Percentiles rank a stretch among this genome's conserved stretches.
Evolutionary conservation across 495 filamentous ascomycete species (phyloP).

Genomic region (Hypomontagnella monticulosa): DNA sequence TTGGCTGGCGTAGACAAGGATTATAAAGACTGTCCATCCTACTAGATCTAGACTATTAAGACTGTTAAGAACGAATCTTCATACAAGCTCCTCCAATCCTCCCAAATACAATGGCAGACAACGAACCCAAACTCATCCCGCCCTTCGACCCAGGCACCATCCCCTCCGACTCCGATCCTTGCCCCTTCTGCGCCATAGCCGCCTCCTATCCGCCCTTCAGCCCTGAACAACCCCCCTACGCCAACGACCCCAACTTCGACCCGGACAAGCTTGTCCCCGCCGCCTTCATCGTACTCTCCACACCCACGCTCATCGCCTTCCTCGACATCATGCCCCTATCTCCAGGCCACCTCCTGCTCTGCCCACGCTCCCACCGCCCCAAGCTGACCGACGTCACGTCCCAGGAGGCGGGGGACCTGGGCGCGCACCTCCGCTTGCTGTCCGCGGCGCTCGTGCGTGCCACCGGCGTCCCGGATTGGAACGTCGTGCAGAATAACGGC

Average conservation of each 20-base stretch:
- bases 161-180: constrained; percentile 45
- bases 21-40: neutral
- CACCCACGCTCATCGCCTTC: constrained; percentile 78
- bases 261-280: constrained; percentile 52
- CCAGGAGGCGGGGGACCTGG: constrained; percentile 67
- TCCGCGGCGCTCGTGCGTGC: constrained; percentile 73
- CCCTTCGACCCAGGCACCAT: constrained; percentile 41
- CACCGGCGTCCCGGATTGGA: constrained; percentile 79
- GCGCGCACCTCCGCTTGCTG: constrained; percentile 77
- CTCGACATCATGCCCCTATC: constrained; percentile 90
- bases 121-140: constrained; percentile 20
- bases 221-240: constrained; percentile 47
- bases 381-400: constrained; percentile 73
- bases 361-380: constrained; percentile 73
- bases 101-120: neutral
- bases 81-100: neutral
- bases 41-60: neutral
- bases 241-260: constrained; percentile 45
- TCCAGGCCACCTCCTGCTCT: constrained; percentile 79
- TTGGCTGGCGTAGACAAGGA: neutral
- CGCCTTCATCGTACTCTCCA: constrained; percentile 78
- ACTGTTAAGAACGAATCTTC: no score
- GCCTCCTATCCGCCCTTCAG: constrained; percentile 55
- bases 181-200: constrained; percentile 76
- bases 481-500: constrained; percentile 96